These are phyloP conservation scores for Cucurbita ficifolia DNA, from an alignment of 306 rosid genomes.

Conservation along the genomic window DNA sequence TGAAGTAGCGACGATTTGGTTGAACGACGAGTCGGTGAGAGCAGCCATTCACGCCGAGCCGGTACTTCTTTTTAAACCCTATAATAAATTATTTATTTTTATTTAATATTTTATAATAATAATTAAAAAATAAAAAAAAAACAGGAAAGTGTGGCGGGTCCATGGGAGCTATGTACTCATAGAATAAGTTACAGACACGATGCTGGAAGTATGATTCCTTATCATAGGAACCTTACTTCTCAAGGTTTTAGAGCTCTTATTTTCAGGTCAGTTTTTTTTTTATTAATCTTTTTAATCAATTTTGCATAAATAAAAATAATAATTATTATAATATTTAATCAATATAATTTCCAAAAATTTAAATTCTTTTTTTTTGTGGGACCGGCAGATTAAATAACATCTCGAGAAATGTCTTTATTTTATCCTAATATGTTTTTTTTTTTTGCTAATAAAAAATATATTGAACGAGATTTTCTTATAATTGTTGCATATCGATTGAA, in stretches of 20 bases:
- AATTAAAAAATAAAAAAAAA: not conserved
- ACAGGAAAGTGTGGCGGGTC: slow-evolving; percentile 38
- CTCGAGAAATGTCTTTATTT: too few species aligned
- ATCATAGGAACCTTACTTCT: slow-evolving; percentile 43
- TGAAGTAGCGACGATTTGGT: slow-evolving; percentile 49
- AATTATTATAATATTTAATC: too few species aligned
- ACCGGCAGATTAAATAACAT: too few species aligned
- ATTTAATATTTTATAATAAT: not conserved
- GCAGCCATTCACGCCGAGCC: slow-evolving; percentile 48
- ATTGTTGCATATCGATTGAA: too few species aligned
- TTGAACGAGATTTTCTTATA: too few species aligned
- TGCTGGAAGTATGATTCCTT: slow-evolving; percentile 72
- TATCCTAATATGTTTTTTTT: too few species aligned
- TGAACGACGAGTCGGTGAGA: slow-evolving; percentile 42
- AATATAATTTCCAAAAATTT: too few species aligned
- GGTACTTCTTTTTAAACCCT: slow-evolving; percentile 7
- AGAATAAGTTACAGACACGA: slow-evolving; percentile 17
- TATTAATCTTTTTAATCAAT: not conserved
- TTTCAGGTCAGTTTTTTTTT: slow-evolving; percentile 23
- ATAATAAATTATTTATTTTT: not conserved
- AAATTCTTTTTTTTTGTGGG: too few species aligned
- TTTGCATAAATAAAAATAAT: too few species aligned
- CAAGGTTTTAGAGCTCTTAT: slow-evolving; percentile 44
- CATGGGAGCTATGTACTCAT: slow-evolving; percentile 45
- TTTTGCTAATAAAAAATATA: too few species aligned